phyloP scores from a whole-genome alignment of 805 yeast species.

The Wickerhamiella dianesei region DNA sequence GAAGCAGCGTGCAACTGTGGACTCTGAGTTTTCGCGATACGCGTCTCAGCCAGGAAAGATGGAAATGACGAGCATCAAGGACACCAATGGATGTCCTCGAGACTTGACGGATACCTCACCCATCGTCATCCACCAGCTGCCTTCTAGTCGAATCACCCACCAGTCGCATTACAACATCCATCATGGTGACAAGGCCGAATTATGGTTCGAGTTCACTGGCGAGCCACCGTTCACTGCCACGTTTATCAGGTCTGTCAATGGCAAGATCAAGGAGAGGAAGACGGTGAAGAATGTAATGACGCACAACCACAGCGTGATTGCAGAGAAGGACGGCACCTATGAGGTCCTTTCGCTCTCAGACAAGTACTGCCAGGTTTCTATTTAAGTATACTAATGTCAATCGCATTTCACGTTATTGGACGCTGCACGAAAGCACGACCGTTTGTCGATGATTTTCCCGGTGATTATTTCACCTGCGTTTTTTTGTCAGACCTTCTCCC shows the following conservation, averaged over 20 bases:
- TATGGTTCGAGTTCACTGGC: conserved; percentile 70
- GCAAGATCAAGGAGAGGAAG: conserved; percentile 43
- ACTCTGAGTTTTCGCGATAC: conserved; percentile 44
- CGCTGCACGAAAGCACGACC: too few relatives aligned
- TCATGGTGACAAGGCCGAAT: conserved; percentile 88
- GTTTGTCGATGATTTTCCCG: too few relatives aligned
- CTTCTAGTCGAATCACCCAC: conserved; percentile 70
- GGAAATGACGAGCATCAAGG: conserved; percentile 52
- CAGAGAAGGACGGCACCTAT: conserved; percentile 83
- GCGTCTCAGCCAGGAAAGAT: conserved; percentile 77
- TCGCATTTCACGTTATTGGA: too few relatives aligned
- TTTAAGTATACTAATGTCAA: background rate
- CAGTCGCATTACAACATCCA: conserved; percentile 76
- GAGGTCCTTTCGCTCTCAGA: conserved; percentile 87
- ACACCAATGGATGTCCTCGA: conserved; percentile 53
- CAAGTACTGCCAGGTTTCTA: conserved; percentile 44
- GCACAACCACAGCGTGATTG: conserved; percentile 54
- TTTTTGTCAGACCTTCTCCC: too few relatives aligned
- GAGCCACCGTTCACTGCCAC: conserved; percentile 82
- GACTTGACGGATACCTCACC: conserved; percentile 18
- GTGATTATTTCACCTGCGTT: too few relatives aligned
- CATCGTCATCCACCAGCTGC: conserved; percentile 40
- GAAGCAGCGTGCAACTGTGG: conserved; percentile 40
- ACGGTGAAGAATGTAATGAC: conserved; percentile 49
- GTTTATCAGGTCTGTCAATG: conserved; percentile 50